Evolutionary conservation across 192 early-diverging fungal species (phyloP).

Genomic region (Spizellomyces sp.): DNA sequence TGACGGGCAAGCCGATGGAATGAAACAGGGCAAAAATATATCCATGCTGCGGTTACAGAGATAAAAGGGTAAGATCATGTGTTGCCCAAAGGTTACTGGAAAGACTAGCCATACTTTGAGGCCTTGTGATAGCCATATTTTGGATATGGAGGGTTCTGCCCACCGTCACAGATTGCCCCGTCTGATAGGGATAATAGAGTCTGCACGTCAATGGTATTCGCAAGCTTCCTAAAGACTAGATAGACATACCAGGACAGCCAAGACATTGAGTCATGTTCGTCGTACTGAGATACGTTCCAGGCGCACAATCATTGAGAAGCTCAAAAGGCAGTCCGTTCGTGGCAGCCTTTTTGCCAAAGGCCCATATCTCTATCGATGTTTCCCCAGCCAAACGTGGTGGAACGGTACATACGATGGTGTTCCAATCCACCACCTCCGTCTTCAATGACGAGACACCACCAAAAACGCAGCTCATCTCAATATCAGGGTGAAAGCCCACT

Average conservation of each 20-base stretch:
- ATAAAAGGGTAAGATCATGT: neutral
- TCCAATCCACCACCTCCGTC: slow-evolving; percentile 6
- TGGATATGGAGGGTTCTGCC: slow-evolving; percentile 13
- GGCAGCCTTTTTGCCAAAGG: slow-evolving; percentile 15
- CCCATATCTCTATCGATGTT: neutral
- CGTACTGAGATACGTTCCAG: slow-evolving; percentile 19
- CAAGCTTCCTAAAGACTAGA: no score
- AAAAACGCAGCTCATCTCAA: slow-evolving; percentile 15
- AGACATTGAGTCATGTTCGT: slow-evolving; percentile 7
- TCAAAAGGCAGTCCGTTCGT: slow-evolving; percentile 12
- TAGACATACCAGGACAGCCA: slow-evolving; percentile 21
- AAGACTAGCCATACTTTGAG: neutral
- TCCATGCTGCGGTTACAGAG: neutral
- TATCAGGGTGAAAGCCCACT: slow-evolving; percentile 1
- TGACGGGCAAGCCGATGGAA: slow-evolving; percentile 14
- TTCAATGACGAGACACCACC: slow-evolving; percentile 3
- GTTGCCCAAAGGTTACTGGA: neutral
- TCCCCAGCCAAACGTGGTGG: slow-evolving; percentile 13
- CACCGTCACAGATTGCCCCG: slow-evolving; percentile 16
- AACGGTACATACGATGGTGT: slow-evolving; percentile 1
- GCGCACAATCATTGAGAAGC: slow-evolving; percentile 14
- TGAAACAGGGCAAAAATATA: slow-evolving; percentile 19
- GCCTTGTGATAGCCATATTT: slow-evolving; percentile 24
- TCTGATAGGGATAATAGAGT: neutral
- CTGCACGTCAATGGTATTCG: no score